Conservation (phyloP, 2,329 filamentous ascomycete genomes). For the Cytospora chrysosperma region DNA sequence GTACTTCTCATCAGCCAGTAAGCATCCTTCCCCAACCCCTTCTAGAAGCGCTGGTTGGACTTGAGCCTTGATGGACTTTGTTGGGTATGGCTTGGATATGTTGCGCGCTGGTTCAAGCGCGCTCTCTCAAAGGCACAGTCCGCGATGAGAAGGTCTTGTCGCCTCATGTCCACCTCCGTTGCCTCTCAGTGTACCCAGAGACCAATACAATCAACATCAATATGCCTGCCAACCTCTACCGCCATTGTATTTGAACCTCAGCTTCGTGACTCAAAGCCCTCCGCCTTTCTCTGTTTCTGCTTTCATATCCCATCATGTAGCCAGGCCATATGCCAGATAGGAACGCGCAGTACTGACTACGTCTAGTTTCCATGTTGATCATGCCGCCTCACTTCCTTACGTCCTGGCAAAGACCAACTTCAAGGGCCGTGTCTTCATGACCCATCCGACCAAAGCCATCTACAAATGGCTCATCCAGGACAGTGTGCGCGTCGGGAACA, state of each 20-base stretch:
- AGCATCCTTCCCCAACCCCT: conserved; percentile 48
- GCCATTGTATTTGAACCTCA: conserved; percentile 23
- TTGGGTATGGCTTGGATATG: conserved; percentile 19
- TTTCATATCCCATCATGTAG: conserved; percentile 22
- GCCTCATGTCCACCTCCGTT: conserved; percentile 1
- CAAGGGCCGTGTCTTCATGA: conserved; percentile 96
- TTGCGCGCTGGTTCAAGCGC: conserved; percentile 21
- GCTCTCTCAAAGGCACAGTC: background rate
- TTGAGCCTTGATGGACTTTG: conserved; percentile 14
- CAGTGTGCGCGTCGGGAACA: conserved; percentile 83
- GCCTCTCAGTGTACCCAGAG: conserved; percentile 28
- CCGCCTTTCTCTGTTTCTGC: too few species aligned
- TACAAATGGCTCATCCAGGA: conserved; percentile 99
- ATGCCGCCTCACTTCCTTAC: conserved; percentile 97
- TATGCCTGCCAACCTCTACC: conserved; percentile 24
- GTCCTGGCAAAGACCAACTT: conserved; percentile 98
- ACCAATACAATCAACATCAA: conserved; percentile 31
- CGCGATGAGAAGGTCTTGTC: background rate
- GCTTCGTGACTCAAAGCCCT: conserved; percentile 20
- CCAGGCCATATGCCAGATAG: conserved; percentile 2
- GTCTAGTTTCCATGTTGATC: conserved; percentile 91
- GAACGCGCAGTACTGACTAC: conserved; percentile 27
- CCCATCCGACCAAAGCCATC: conserved; percentile 97
- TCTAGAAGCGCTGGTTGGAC: conserved; percentile 24
- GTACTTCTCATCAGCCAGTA: conserved; percentile 99